phyloP scores from a whole-genome alignment of 139 green algal genomes.

The Volvox reticuliferus region DNA sequence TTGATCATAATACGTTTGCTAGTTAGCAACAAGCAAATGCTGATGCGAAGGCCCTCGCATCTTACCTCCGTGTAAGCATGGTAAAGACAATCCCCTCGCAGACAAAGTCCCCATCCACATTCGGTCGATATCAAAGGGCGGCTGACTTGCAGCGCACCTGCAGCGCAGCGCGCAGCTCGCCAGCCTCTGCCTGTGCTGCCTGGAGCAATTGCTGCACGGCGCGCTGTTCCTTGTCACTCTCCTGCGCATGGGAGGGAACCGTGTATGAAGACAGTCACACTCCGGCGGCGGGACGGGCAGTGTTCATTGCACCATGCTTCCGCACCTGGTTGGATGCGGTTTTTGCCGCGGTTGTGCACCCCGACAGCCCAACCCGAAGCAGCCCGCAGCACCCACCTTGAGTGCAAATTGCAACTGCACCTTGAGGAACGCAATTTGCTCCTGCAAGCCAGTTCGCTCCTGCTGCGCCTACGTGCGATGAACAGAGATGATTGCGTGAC shows the following conservation, averaged over 20 bases:
- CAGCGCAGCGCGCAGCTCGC: constrained; percentile 49
- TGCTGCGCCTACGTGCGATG: constrained; percentile 17
- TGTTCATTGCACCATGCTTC: no score
- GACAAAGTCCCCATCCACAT: no score
- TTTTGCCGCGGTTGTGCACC: background rate
- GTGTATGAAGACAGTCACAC: no score
- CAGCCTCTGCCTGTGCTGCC: constrained; percentile 32
- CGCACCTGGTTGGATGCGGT: no score
- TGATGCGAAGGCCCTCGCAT: no score
- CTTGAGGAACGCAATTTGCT: constrained; percentile 73
- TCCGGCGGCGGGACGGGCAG: no score
- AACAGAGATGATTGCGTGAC: no score
- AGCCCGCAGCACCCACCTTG: constrained; percentile 47
- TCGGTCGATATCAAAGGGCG: no score
- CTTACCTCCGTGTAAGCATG: no score
- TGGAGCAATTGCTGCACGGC: constrained; percentile 51
- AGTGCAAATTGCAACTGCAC: constrained; percentile 69
- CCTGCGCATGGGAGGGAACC: constrained; percentile 41
- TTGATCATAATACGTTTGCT: no score
- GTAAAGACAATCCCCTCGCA: no score
- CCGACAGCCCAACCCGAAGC: background rate
- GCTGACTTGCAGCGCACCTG: background rate
- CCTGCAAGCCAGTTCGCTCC: constrained; percentile 48
- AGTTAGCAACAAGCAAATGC: no score
- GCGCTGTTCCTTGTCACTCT: constrained; percentile 62